Evolutionary conservation across 106 monocot species (phyloP), one percentile per base, ranked within the genome.

Genomic region (Dendrobium catenatum): DNA sequence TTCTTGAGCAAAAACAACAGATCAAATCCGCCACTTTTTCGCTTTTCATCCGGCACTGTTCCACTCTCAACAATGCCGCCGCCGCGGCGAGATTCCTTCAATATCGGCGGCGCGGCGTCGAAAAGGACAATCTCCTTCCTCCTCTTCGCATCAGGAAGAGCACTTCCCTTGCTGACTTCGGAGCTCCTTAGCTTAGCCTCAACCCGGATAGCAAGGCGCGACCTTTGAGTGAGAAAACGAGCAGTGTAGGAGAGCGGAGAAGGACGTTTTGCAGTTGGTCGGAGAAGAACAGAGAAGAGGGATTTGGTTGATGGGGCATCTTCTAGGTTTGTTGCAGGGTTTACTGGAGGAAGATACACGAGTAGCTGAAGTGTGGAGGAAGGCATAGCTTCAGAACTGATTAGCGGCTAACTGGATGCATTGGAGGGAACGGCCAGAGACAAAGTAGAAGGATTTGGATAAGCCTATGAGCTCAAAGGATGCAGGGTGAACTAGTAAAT

Each of bases 121-220:
- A 94, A 90, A 42, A 92, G 86, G 2, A 92, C 81, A 26, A 94
- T 84, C 78, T 89, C 81, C 80, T 88, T 91, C 85, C 78, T 85
- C 79, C 78, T 77, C 22, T 77, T 79, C 5, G 72, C 56, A 24
- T 48, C 81, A 44, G 87, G 55, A 41, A 79, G 77, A 48, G 81
- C 68, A 77, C 73, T 77, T 42, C 13, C 56, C 43, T 82, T 83
- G 54, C 61, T 76, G 31, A 66, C 83, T 70, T 80, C 16, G 48
- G 88, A 72, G 29, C 11, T 37, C 72, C 37, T 72, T 37, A 6
- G 8, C 17, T 74, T 74, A 74, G 74, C 42, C 29, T 43, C 17
- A 5, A 19, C 19, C n/a, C 43, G 74, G 0, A 74, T 0, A 13
- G 20, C 19, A 43, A 74, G 43, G 44, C 19, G 42, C 74, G 4